These are phyloP conservation scores for Polymyxa betae DNA, from an alignment of 208 protist species.

Conservation along the genomic window DNA sequence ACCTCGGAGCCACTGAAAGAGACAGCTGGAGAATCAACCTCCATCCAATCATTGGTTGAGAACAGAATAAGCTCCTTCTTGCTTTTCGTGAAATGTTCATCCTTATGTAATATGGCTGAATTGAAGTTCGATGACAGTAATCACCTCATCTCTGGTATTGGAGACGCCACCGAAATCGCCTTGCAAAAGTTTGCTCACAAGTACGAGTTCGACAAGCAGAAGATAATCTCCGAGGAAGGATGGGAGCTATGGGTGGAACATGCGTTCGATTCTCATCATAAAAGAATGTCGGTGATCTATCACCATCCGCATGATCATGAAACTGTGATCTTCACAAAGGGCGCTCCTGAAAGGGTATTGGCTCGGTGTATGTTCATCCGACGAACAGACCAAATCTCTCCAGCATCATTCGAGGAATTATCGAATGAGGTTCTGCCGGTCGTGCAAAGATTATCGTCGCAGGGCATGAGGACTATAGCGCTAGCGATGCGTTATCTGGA, in stretches of 20 bases:
- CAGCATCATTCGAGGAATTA: neutral
- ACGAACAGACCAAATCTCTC: neutral
- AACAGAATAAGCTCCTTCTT: neutral
- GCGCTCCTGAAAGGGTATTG: conserved; percentile 58
- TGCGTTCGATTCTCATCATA: neutral
- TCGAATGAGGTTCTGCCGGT: neutral
- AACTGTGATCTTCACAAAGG: conserved; percentile 57
- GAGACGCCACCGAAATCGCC: conserved; percentile 24
- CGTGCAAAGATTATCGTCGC: neutral
- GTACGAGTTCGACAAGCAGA: neutral
- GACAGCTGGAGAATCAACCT: neutral
- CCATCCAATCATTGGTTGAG: neutral
- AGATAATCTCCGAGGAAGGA: neutral
- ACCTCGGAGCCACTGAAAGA: neutral
- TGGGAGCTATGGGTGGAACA: neutral
- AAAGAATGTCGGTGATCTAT: neutral
- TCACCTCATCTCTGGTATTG: neutral
- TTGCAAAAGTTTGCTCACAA: conserved; percentile 9
- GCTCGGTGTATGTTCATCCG: conserved; percentile 54
- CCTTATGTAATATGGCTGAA: conserved; percentile 43
- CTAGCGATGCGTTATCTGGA: conserved; percentile 45
- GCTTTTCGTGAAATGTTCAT: neutral
- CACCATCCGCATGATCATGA: neutral
- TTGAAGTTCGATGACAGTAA: neutral
- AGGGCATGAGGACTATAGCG: conserved; percentile 65